These are phyloP conservation scores for Amaranthus hypochondriacus DNA, from an alignment of 148 eudicot genomes.

Conservation along the genomic window DNA sequence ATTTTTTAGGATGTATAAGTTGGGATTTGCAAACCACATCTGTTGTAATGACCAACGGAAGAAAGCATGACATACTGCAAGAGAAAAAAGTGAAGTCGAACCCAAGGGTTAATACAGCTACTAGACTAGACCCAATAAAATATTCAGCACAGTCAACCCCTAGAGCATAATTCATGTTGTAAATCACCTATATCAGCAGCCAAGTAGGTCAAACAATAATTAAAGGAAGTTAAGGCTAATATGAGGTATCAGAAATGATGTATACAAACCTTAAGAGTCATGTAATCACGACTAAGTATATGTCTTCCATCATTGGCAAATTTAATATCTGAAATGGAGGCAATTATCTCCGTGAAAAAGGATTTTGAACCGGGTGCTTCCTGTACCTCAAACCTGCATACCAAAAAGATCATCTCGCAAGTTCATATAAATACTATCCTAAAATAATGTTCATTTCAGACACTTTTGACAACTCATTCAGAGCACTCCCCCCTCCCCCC, in stretches of 20 bases:
- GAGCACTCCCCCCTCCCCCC: neutral
- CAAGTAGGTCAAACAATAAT: neutral
- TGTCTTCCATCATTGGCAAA: conserved; percentile 70
- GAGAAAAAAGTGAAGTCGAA: neutral
- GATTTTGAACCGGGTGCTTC: conserved; percentile 76
- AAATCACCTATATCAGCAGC: neutral
- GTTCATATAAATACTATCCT: neutral
- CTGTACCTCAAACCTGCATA: conserved; percentile 66
- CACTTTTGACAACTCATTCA: neutral
- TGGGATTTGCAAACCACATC: neutral
- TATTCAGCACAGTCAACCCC: neutral
- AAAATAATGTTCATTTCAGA: neutral
- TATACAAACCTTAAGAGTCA: conserved; percentile 62
- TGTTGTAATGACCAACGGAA: neutral
- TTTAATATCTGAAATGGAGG: conserved; percentile 75
- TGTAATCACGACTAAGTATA: conserved; percentile 75
- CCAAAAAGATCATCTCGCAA: conserved; percentile 5
- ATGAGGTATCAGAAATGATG: conserved; percentile 5
- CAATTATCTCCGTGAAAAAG: conserved; percentile 73
- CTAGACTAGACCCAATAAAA: conserved; percentile 7
- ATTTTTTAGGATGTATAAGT: neutral
- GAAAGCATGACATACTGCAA: neutral
- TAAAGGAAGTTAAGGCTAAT: conserved; percentile 3
- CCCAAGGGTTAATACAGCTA: neutral
- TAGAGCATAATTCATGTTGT: neutral